Percentiles rank a stretch among this genome's conserved stretches.
Evolutionary conservation across 2,329 filamentous ascomycete species (phyloP).

Genomic region (Pleomassaria siparia): DNA sequence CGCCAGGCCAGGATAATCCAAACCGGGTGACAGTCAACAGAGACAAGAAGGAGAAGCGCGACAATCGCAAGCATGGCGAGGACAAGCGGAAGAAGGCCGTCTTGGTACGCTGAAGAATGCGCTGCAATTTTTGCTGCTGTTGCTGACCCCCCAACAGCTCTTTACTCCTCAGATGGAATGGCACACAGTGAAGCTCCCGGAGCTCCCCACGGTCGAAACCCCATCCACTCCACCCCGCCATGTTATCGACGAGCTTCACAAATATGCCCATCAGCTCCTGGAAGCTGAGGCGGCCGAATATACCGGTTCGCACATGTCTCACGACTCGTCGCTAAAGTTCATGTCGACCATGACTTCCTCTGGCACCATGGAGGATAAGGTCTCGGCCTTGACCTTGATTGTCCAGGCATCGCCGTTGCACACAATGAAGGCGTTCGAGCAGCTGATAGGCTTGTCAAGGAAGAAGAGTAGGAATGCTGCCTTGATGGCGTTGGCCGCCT

Average conservation of each 20-base stretch:
- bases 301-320: conserved; percentile 67
- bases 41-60: conserved; percentile 27
- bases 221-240: conserved; percentile 52
- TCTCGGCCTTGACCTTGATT: conserved; percentile 90
- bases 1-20: conserved; percentile 27
- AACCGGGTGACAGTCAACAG: conserved; percentile 26
- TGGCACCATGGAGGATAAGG: conserved; percentile 93
- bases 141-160: conserved; percentile 45
- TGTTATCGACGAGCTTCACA: conserved; percentile 61
- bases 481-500: conserved; percentile 84
- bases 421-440: conserved; percentile 86
- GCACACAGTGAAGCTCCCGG: conserved; percentile 61
- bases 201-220: conserved; percentile 51
- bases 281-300: conserved; percentile 79
- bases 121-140: conserved; percentile 4
- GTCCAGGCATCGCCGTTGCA: conserved; percentile 96
- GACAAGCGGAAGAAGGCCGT: conserved; percentile 26
- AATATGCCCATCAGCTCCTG: conserved; percentile 73
- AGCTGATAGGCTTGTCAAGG: conserved; percentile 75
- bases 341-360: conserved; percentile 96
- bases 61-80: conserved; percentile 39
- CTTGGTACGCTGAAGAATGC: conserved; percentile 27
- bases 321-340: conserved; percentile 91
- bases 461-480: conserved; percentile 94
- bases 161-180: conserved; percentile 68